Base-by-base conservation (phyloP, 495 filamentous ascomycete genomes). In the Barbatosphaeria neglecta region DNA sequence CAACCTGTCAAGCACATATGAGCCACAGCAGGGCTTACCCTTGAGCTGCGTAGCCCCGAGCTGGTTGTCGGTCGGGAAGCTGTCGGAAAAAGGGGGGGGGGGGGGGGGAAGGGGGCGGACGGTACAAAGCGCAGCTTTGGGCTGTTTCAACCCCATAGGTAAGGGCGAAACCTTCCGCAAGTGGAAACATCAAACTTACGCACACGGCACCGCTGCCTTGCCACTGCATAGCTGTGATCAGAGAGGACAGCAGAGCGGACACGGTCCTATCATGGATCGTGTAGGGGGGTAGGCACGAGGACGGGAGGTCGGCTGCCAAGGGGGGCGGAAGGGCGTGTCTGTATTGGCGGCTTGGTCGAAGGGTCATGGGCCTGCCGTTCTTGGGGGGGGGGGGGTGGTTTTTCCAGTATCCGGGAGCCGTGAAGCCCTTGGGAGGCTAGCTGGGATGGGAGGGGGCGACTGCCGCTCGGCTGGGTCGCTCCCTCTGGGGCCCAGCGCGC, bases 291-390 rank as follows among this genome's bases (percentile, higher is more conserved):
- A n/a, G 31, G 31, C 31, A 35, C 31, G 31, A 35, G 44, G 51
- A 47, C 28, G 43, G 43, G 43, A 31, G 31, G 11, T 10, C 31
- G 31, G 31, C 31, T 35, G 31, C 31, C 9, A 35, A n/a, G 31
- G 31, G 24, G 24, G 4, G 31, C 16, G 31, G 16, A n/a, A n/a
- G 31, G 24, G 24, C 9, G 31, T 35, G 31, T 35, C 31, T 6
- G 31, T 35, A 49, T 46, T 46, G 50, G 52, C 40, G 48, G 49
- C 50, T 63, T 63, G n/a, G n/a, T n/a, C n/a, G n/a, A n/a, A n/a
- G n/a, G 57, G 59, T 58, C 61, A 62, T 58, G 55, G 52, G 56
- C 54, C 50, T 64, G 59, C 58, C 57, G 58, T 56, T 53, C 39
- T 10, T 24, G 39, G 13, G 20, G 24, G 33, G 33, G 13, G 13